These are phyloP conservation scores for Salvia rosmarinus DNA, from an alignment of 257 asterid genomes.

Conservation along the genomic window DNA sequence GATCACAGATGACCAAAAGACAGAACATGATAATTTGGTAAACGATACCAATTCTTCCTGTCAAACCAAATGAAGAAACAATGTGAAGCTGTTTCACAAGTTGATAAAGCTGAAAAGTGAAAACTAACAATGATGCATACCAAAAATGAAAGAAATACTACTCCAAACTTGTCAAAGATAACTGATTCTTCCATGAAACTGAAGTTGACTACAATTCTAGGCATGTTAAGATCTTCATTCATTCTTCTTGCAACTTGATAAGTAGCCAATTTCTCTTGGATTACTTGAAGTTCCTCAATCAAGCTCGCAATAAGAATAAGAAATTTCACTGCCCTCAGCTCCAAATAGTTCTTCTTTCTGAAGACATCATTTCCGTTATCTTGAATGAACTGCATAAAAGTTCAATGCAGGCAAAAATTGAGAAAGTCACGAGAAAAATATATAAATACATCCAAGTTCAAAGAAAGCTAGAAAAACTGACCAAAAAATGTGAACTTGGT, in stretches of 20 bases:
- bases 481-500: conserved; percentile 16
- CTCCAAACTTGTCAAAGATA: conserved; percentile 53
- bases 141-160: conserved; percentile 58
- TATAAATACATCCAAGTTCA: conserved; percentile 16
- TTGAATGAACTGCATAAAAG: conserved; percentile 58
- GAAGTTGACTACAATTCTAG: conserved; percentile 37
- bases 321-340: conserved; percentile 69
- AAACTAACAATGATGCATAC: conserved; percentile 45
- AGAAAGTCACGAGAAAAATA: conserved; percentile 27
- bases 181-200: conserved; percentile 40
- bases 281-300: conserved; percentile 72
- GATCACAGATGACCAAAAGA: conserved; percentile 57
- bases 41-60: conserved; percentile 71
- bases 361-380: conserved; percentile 56
- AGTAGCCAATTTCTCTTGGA: conserved; percentile 53
- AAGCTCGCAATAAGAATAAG: conserved; percentile 70
- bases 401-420: conserved; percentile 20
- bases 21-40: conserved; percentile 63
- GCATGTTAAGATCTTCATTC: conserved; percentile 41
- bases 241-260: conserved; percentile 41
- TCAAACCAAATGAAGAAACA: conserved; percentile 29
- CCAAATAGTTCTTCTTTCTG: conserved; percentile 46
- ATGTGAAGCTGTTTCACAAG: conserved; percentile 1
- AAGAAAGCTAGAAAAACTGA: conserved; percentile 6
- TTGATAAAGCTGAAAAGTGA: conserved; percentile 8